A percentile compares a stretch with the other conserved stretches of the same genome.
Conservation (phyloP, 1,284 basidiomycete genomes). For the Athelia psychrophila region DNA sequence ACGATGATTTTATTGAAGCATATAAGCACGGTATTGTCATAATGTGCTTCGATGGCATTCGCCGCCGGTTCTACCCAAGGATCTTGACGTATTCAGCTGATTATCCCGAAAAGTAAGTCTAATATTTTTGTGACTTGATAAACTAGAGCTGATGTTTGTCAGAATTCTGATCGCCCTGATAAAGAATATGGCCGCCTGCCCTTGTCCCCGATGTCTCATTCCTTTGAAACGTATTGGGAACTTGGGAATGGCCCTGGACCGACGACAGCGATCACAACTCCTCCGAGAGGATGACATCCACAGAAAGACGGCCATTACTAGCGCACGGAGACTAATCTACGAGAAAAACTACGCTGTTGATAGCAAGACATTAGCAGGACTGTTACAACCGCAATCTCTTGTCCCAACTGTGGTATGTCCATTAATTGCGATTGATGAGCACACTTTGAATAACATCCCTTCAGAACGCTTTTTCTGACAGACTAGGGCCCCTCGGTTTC, state of each 20-base stretch:
- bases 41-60: constrained; percentile 20
- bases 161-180: constrained; percentile 16
- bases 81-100: constrained; percentile 31
- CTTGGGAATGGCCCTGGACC: constrained; percentile 7
- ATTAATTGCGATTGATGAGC: not conserved
- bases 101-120: constrained; percentile 21
- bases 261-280: not conserved
- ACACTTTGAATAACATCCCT: not conserved
- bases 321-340: constrained; percentile 13
- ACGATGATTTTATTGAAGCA: constrained; percentile 23
- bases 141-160: not conserved
- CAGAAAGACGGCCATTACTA: not conserved
- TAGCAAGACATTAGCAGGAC: constrained; percentile 3
- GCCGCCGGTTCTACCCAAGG: constrained; percentile 19
- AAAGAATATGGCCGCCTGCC: constrained; percentile 8
- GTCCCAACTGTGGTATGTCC: constrained; percentile 13
- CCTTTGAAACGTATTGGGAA: constrained; percentile 1
- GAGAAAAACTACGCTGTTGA: constrained; percentile 8
- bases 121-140: not conserved
- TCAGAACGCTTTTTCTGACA: constrained; percentile 1
- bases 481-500: not conserved
- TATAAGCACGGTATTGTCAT: constrained; percentile 28
- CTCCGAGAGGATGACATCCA: not conserved
- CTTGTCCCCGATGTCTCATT: constrained; percentile 13
- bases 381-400: constrained; percentile 9